A percentile compares a stretch with the other conserved stretches of the same genome.
phyloP scores from a whole-genome alignment of 176 grass and related monocot species.

The Hordeum vulgare region MorexV3_pseudomolecules_assembly NC_058518.1:386300797-386301296 shows the following conservation, averaged over 20 bases:
- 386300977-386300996: slow-evolving; percentile 27
- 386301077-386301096: slow-evolving; percentile 95
- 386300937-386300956: background rate
- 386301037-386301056: slow-evolving; percentile 80
- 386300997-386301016: slow-evolving; percentile 44
- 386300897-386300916: slow-evolving; percentile 6
- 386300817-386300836: slow-evolving; percentile 2
- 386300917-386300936: slow-evolving; percentile 3
- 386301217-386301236: slow-evolving; percentile 28
- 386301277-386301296: slow-evolving; percentile 42
- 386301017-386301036: slow-evolving; percentile 71
- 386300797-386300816: too few species aligned
- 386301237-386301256: slow-evolving; percentile 43
- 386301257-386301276: slow-evolving; percentile 35
- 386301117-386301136: slow-evolving; percentile 29
- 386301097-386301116: slow-evolving; percentile 84
- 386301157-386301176: slow-evolving; percentile 30
- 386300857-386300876: slow-evolving; percentile 37
- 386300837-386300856: slow-evolving; percentile 42
- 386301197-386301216: slow-evolving; percentile 30
- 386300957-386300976: background rate
- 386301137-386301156: slow-evolving; percentile 39
- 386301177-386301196: slow-evolving; percentile 51
- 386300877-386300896: slow-evolving; percentile 5
- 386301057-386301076: slow-evolving; percentile 88